These are phyloP conservation scores for Magnaporthiopsis rhizophila DNA, from an alignment of 2,329 filamentous ascomycete genomes.

Conservation along the genomic window DNA sequence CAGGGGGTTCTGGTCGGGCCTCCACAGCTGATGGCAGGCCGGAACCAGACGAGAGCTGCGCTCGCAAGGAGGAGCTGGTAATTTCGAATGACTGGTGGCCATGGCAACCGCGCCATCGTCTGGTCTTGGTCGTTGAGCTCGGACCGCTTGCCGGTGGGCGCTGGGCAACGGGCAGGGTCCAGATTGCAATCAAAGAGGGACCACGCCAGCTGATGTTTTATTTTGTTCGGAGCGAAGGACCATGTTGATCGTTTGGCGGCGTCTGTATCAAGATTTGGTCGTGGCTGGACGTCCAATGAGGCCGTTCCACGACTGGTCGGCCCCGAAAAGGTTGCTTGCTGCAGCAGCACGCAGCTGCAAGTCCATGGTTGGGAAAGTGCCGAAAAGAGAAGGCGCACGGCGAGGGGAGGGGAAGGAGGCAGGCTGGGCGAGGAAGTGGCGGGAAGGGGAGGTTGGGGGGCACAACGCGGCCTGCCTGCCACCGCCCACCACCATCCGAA, in stretches of 20 bases:
- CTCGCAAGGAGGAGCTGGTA: not conserved
- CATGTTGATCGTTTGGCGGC: not conserved
- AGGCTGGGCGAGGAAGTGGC: not conserved
- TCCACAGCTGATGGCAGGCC: not conserved
- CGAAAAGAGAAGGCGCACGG: not conserved
- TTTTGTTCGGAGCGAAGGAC: no score
- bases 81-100: not conserved
- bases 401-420: not conserved
- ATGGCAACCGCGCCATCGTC: not conserved
- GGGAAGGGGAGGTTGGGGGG: not conserved
- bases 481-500: not conserved
- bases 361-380: not conserved
- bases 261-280: not conserved
- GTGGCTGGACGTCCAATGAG: not conserved
- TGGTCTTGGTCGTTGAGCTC: not conserved
- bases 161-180: not conserved
- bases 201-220: not conserved
- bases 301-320: not conserved
- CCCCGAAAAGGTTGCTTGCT: not conserved
- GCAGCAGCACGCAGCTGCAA: not conserved
- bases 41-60: not conserved
- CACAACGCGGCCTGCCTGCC: no score
- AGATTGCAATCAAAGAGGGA: not conserved
- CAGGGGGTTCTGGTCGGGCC: not conserved
- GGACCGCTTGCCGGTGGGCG: not conserved